A percentile compares a stretch with the other conserved stretches of the same genome.
Evolutionary conservation across 257 asterid species (phyloP).

Genomic region (Plantago major): DNA sequence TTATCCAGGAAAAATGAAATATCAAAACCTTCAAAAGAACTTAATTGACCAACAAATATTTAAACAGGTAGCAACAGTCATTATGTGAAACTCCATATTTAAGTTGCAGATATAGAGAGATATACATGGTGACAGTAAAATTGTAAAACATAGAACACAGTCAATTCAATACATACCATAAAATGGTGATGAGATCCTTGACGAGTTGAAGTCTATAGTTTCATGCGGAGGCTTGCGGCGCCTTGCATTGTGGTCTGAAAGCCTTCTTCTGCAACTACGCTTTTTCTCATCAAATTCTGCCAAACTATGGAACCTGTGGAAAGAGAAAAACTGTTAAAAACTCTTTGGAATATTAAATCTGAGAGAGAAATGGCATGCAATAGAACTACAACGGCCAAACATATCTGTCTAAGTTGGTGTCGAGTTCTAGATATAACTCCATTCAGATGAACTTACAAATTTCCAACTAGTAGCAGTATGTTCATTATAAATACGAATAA

Average conservation of each 20-base stretch:
- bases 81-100: not conserved
- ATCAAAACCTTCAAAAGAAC: not conserved
- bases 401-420: not conserved
- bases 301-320: conserved; percentile 79
- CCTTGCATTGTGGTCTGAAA: conserved; percentile 88
- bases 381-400: not conserved
- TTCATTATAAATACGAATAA: not conserved
- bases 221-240: conserved; percentile 90
- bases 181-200: conserved; percentile 51
- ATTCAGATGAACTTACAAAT: not conserved
- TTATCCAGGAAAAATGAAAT: not conserved
- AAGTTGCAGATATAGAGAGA: conserved; percentile 1
- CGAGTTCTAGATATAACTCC: not conserved
- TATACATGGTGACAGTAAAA: not conserved
- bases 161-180: conserved; percentile 44
- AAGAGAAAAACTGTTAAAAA: not conserved
- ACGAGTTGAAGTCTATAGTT: conserved; percentile 47
- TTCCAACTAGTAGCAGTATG: not conserved
- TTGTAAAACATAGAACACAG: not conserved
- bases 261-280: conserved; percentile 92
- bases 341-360: not conserved
- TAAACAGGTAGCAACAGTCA: not conserved
- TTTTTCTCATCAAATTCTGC: conserved; percentile 82
- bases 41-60: not conserved
- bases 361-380: not conserved